Percentiles rank a stretch among this genome's conserved stretches.
Conservation (phyloP, 2,329 filamentous ascomycete genomes). For the Westerdykella aurantiaca region DNA sequence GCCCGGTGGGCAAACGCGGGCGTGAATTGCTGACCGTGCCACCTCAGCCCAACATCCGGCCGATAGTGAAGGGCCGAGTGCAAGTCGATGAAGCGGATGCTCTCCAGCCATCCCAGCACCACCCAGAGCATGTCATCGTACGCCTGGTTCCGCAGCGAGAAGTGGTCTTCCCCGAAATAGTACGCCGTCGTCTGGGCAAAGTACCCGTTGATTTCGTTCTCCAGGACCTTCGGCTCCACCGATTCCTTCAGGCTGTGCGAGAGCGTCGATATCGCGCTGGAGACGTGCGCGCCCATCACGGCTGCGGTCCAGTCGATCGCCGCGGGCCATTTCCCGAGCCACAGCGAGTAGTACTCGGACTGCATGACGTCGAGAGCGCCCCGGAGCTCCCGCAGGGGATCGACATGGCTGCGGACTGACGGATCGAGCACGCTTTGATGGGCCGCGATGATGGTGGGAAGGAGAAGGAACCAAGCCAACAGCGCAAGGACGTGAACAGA, state of each 20-base stretch:
- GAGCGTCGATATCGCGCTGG: slow-evolving; percentile 65
- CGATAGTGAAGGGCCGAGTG: slow-evolving; percentile 59
- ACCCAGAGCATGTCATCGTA: slow-evolving; percentile 97
- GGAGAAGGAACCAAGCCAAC: background rate
- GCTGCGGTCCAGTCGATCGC: slow-evolving; percentile 93
- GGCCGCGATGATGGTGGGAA: background rate
- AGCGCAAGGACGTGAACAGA: background rate
- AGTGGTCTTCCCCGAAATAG: slow-evolving; percentile 81
- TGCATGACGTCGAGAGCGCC: slow-evolving; percentile 70
- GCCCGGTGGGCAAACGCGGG: slow-evolving; percentile 76
- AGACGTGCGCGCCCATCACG: slow-evolving; percentile 73
- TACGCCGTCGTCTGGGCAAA: slow-evolving; percentile 71
- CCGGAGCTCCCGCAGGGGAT: slow-evolving; percentile 32
- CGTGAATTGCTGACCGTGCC: slow-evolving; percentile 73
- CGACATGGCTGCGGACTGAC: background rate
- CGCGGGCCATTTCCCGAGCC: slow-evolving; percentile 75
- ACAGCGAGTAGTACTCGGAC: slow-evolving; percentile 66
- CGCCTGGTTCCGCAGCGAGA: slow-evolving; percentile 68
- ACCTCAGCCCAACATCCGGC: slow-evolving; percentile 33
- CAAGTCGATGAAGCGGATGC: slow-evolving; percentile 66
- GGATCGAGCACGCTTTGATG: background rate
- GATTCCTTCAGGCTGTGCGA: slow-evolving; percentile 40
- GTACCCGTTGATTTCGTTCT: slow-evolving; percentile 77
- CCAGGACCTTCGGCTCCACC: slow-evolving; percentile 40
- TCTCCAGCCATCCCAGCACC: slow-evolving; percentile 83